Percentiles rank a stretch among this genome's conserved stretches.
Evolutionary conservation across 2,329 filamentous ascomycete species (phyloP).

Genomic region (Periconia macrospinosa): DNA sequence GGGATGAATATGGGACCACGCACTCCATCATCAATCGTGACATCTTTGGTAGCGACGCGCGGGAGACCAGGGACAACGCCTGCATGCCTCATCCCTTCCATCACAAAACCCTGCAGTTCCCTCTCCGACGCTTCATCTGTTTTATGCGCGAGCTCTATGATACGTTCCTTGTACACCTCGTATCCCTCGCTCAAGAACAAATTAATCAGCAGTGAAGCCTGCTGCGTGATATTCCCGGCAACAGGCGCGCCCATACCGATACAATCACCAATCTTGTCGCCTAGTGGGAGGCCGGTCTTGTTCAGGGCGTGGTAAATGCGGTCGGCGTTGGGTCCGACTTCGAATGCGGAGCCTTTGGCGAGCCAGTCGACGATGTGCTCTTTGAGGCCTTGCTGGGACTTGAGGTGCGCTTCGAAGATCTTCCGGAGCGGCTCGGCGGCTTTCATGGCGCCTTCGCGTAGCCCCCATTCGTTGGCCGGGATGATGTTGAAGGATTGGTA

Average conservation of each 20-base stretch:
- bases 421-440: slow-evolving; percentile 65
- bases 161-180: slow-evolving; percentile 54
- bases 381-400: slow-evolving; percentile 59
- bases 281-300: slow-evolving; percentile 49
- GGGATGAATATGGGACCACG: slow-evolving; percentile 53
- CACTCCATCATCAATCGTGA: slow-evolving; percentile 54
- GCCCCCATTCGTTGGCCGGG: slow-evolving; percentile 52
- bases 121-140: slow-evolving; percentile 57
- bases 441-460: slow-evolving; percentile 50
- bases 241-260: slow-evolving; percentile 55
- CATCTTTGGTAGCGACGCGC: slow-evolving; percentile 49
- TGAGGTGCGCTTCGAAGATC: slow-evolving; percentile 69
- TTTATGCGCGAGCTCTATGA: slow-evolving; percentile 53
- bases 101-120: slow-evolving; percentile 58
- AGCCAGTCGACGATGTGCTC: slow-evolving; percentile 55
- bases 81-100: slow-evolving; percentile 58
- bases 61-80: slow-evolving; percentile 56
- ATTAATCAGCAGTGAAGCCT: slow-evolving; percentile 57
- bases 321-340: slow-evolving; percentile 56
- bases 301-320: slow-evolving; percentile 55
- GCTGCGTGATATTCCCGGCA: slow-evolving; percentile 56
- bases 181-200: slow-evolving; percentile 55
- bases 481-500: slow-evolving; percentile 59
- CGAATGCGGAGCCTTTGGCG: slow-evolving; percentile 56
- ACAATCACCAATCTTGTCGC: slow-evolving; percentile 54